Evolutionary conservation across 1,284 basidiomycete species (phyloP), one percentile per base, ranked within the genome.

Genomic region (Tilletia indica): DNA sequence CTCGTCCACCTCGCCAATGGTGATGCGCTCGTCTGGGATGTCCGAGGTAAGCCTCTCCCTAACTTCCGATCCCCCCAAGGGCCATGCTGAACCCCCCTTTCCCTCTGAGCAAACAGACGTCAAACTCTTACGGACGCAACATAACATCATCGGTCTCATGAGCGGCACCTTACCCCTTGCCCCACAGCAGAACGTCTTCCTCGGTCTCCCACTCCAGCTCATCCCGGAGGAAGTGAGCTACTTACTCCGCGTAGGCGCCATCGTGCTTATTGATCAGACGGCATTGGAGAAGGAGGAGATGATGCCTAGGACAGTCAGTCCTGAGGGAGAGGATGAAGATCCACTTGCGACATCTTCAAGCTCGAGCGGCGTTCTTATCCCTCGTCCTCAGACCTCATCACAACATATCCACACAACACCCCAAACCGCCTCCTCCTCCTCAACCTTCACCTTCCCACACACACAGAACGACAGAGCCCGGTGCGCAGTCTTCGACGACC

Each of bases 101-200:
- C 42, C 42, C 1, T 14, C 9, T 8, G 42, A 11, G 19, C 16
- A 38, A 14, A 9, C 64, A 67, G 67, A 68, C 36, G 67, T 47
- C 67, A 74, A 72, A 6, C 69, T 75, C 3, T 63, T 80, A 2
- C 38, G 78, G 3, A 68, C 74, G 1, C 85, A 90, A 74, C 90
- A 97, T 83, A 90, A 89, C 73, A 89, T 98, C 66, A 93, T 91
- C 77, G 95, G 96, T 48, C 87, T 94, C 68, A 86, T 97, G 56
- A 89, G 89, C 0, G 97, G 97, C 0, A 98, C 97, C 0, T 88
- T 99, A 25, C 95, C 97, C 2, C 92, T 95, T 81, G 88, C 98
- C 0, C 91, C 93, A 3, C 96, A 98, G 82, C 97, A 99, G 85
- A 99, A 99, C 85, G 89, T 93, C 1, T 99, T 99, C 83, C 87